Conservation (phyloP, 768 basidiomycete genomes). For the Tricholoma sp. region DNA sequence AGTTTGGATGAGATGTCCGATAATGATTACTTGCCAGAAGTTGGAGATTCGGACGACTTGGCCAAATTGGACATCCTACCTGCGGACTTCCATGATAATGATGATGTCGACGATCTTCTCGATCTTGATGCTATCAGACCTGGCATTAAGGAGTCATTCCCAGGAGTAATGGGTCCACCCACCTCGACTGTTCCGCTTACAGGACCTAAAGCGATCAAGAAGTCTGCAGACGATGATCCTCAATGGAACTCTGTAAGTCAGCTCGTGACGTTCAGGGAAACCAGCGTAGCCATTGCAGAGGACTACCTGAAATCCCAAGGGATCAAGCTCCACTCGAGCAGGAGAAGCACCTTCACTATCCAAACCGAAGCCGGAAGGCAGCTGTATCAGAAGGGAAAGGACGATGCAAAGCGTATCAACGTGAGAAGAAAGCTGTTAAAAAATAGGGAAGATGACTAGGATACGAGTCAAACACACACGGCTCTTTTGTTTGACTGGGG, state of each 20-base stretch:
- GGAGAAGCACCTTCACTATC: not conserved
- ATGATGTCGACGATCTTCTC: not conserved
- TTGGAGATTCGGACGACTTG: not conserved
- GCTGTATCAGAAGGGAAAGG: not conserved
- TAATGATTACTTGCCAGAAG: not conserved
- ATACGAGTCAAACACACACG: not conserved
- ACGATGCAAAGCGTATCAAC: not conserved
- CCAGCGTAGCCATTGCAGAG: not conserved
- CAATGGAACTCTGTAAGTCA: not conserved
- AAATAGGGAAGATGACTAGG: not conserved
- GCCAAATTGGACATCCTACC: not conserved
- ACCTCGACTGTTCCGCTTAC: not conserved
- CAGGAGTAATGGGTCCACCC: not conserved
- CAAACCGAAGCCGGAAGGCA: not conserved
- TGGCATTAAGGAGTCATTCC: not conserved
- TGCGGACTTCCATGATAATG: not conserved
- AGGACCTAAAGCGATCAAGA: not conserved
- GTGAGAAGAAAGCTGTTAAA: not conserved
- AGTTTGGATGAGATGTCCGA: not conserved
- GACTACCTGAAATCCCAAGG: not conserved
- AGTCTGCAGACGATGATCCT: not conserved
- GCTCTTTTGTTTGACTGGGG: not conserved
- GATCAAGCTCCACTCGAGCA: not conserved
- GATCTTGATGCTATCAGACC: not conserved
- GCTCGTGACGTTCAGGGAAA: not conserved